Conservation (phyloP, 1,139 yeast genomes). For the Magnusiomyces ingens region DNA sequence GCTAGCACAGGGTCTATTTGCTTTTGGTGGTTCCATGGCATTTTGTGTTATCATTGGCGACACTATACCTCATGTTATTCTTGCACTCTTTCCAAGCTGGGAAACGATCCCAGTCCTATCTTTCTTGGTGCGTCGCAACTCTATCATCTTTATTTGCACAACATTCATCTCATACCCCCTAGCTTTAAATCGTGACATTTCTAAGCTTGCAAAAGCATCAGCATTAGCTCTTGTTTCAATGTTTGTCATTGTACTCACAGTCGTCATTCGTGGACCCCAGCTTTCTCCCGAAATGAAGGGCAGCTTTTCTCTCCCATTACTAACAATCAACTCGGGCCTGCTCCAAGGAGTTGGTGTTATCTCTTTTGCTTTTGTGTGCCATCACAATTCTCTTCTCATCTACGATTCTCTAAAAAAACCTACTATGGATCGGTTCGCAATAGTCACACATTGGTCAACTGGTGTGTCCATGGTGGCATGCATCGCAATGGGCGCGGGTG, state of each 20-base stretch:
- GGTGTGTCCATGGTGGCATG: constrained; percentile 76
- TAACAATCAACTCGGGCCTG: constrained; percentile 57
- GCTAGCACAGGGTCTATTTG: constrained; percentile 77
- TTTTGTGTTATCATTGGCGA: constrained; percentile 93
- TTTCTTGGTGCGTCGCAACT: constrained; percentile 57
- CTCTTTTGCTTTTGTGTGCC: constrained; percentile 91
- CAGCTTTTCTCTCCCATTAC: constrained; percentile 39
- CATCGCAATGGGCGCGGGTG: constrained; percentile 71
- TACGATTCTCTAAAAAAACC: constrained; percentile 77
- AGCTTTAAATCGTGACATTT: constrained; percentile 72
- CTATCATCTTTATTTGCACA: constrained; percentile 63
- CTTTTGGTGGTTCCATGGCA: constrained; percentile 92
- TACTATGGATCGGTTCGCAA: constrained; percentile 64
- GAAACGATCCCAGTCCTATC: constrained; percentile 36
- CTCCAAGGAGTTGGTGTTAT: constrained; percentile 89
- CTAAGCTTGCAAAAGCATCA: constrained; percentile 81
- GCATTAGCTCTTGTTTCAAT: constrained; percentile 82
- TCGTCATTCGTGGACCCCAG: constrained; percentile 67
- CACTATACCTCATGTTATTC: constrained; percentile 83
- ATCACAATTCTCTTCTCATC: constrained; percentile 85
- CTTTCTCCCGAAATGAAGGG: constrained; percentile 40
- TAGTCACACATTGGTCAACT: constrained; percentile 78
- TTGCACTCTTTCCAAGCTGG: constrained; percentile 55
- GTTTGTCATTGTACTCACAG: constrained; percentile 68
- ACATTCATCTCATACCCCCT: constrained; percentile 74